Conservation (phyloP, 306 rosid genomes). For the Quercus glauca region DNA sequence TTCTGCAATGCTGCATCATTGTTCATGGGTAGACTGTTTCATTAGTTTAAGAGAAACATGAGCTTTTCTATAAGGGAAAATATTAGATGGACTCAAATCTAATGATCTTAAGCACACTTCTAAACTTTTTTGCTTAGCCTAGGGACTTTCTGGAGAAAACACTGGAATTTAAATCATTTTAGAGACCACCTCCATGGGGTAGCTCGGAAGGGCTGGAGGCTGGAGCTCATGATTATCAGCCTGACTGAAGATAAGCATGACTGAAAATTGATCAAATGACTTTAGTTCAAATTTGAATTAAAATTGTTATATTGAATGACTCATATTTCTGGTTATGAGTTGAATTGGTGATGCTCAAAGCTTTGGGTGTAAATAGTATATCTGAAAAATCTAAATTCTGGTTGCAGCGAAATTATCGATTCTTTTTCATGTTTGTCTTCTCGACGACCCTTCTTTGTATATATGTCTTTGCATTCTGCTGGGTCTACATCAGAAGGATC, state of each 20-base stretch:
- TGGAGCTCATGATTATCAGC: not conserved
- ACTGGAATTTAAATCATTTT: not conserved
- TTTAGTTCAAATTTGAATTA: not conserved
- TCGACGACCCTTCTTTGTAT: conserved; percentile 89
- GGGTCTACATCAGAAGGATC: conserved; percentile 85
- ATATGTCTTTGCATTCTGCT: conserved; percentile 92
- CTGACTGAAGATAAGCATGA: not conserved
- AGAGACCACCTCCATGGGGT: not conserved
- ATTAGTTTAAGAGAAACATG: not conserved
- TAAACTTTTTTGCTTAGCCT: not conserved
- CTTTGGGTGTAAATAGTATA: conserved; percentile 5
- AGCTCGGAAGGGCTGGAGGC: not conserved
- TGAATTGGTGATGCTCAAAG: not conserved
- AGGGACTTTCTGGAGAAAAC: not conserved
- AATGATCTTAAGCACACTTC: not conserved
- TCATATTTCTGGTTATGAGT: not conserved
- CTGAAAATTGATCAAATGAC: not conserved
- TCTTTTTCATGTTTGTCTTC: conserved; percentile 99
- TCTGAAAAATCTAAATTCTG: conserved; percentile 32
- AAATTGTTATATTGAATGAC: not conserved
- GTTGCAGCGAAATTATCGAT: conserved; percentile 94
- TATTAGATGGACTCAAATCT: not conserved
- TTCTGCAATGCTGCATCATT: not conserved
- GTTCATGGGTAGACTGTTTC: not conserved
- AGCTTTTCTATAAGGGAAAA: not conserved